phyloP scores from a whole-genome alignment of 2,329 filamentous ascomycete genomes.

The Paecilomyces fulvus region DNA sequence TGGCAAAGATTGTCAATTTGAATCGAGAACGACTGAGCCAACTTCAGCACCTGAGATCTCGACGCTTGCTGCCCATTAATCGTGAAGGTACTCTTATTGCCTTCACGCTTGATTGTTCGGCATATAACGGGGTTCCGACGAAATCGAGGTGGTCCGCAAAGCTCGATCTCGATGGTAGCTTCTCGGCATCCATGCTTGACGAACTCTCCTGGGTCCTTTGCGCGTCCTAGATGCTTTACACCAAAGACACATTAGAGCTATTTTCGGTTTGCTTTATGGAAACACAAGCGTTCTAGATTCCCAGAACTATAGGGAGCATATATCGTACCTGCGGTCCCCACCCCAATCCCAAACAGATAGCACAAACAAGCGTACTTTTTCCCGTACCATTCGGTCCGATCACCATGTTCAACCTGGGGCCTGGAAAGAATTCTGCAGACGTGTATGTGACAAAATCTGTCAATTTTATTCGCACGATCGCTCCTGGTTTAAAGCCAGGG shows the following conservation, averaged over 20 bases:
- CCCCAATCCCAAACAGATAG: constrained; percentile 86
- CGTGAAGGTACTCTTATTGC: constrained; percentile 71
- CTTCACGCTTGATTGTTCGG: constrained; percentile 70
- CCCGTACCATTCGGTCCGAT: constrained; percentile 98
- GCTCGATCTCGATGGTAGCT: constrained; percentile 83
- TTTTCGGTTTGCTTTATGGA: too few relatives aligned
- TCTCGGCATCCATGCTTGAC: constrained; percentile 78
- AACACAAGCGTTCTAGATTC: too few relatives aligned
- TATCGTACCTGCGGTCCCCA: constrained; percentile 57
- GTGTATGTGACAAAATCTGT: constrained; percentile 94
- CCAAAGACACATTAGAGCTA: constrained; percentile 2
- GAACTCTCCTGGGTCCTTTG: constrained; percentile 77
- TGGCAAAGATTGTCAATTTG: constrained; percentile 98
- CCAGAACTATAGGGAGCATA: neutral
- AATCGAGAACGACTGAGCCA: constrained; percentile 69
- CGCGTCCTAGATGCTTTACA: constrained; percentile 65
- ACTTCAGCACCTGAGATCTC: constrained; percentile 56
- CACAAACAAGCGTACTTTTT: constrained; percentile 94
- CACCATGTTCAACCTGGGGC: constrained; percentile 93
- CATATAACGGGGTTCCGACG: constrained; percentile 63
- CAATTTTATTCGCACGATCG: constrained; percentile 79
- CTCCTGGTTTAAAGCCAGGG: constrained; percentile 49
- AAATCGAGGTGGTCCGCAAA: constrained; percentile 53
- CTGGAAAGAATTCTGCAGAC: constrained; percentile 80
- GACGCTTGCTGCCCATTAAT: constrained; percentile 58